Base-by-base conservation (phyloP, 495 filamentous ascomycete species). In the Margaritispora aquatica region DNA sequence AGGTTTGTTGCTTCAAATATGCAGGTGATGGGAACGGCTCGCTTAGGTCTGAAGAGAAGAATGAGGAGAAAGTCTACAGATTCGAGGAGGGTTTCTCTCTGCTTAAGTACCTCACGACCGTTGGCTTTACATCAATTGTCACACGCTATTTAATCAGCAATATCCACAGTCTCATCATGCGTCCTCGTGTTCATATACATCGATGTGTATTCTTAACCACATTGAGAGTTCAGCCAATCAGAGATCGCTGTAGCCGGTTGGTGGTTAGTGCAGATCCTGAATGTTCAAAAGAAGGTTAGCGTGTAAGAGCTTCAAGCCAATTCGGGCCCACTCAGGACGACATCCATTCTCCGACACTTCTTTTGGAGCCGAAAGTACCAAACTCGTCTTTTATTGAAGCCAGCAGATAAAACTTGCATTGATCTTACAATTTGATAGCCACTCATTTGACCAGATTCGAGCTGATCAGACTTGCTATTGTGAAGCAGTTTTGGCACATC, bases 61-160 rank as follows among this genome's bases (percentile, higher is more conserved):
- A 27, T 54, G 53, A 55, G 53, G 46, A 9, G 53, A 55, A 17
- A 46, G 22, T 55, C 31, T 55, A 22, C 31, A 46, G 10, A 44
- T 41, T 46, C 53, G 29, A 55, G 53, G 53, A 44, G 53, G 53
- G 46, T 55, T 34, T 5, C 53, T 9, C 46, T 55, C 31, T 41
- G 19, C 53, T 55, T 55, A 55, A 44, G 46, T 55, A 55, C n/a
- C n/a, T n/a, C 53, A 24, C 53, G 53, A 9, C 53, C 53, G 31
- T 34, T 55, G 31, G 36, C 53, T 34, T 22, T 55, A 34, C 53
- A 55, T 44, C 7, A 55, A 11, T 34, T 46, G 46, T 34, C 31
- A 34, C 53, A 55, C 46, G 38, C 53, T 22, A 55, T 55, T 55
- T 24, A 10, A 55, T 55, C 27, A 29, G 53, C 46, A 8, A 44